phyloP scores from a whole-genome alignment of 2,329 filamentous ascomycete genomes.

The Tolypocladium amazonense region DNA sequence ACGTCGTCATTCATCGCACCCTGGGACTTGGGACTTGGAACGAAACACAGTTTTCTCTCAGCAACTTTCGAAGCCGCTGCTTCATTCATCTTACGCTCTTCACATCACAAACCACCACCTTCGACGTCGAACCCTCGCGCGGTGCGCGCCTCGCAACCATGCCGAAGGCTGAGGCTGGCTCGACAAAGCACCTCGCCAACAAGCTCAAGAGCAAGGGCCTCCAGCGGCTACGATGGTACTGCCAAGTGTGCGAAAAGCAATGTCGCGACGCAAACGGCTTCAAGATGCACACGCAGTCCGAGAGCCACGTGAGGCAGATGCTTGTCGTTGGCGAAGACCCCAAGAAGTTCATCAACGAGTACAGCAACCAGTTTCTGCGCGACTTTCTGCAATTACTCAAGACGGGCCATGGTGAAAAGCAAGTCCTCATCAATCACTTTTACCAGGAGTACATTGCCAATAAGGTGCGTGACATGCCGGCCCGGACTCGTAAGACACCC shows the following conservation, averaged over 20 bases:
- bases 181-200: constrained; percentile 83
- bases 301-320: constrained; percentile 84
- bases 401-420: constrained; percentile 84
- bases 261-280: constrained; percentile 79
- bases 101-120: neutral
- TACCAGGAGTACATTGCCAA: constrained; percentile 90
- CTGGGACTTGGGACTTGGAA: neutral
- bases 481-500: neutral
- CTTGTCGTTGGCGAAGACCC: constrained; percentile 79
- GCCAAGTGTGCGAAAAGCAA: constrained; percentile 60
- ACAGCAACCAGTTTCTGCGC: constrained; percentile 66
- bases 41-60: no score
- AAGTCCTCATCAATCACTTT: constrained; percentile 80
- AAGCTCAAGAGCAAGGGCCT: constrained; percentile 74
- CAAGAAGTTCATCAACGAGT: constrained; percentile 73
- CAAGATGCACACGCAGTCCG: constrained; percentile 77
- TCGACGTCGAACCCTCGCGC: neutral
- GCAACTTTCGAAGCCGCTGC: neutral
- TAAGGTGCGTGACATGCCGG: constrained; percentile 29
- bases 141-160: constrained; percentile 39
- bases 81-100: neutral
- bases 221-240: constrained; percentile 85
- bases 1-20: neutral
- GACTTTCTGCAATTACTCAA: constrained; percentile 70
- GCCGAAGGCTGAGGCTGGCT: constrained; percentile 86